Percentiles rank a stretch among this genome's conserved stretches.
Conservation (phyloP, 768 basidiomycete genomes). For the Tricholoma bakamatsutake region DNA sequence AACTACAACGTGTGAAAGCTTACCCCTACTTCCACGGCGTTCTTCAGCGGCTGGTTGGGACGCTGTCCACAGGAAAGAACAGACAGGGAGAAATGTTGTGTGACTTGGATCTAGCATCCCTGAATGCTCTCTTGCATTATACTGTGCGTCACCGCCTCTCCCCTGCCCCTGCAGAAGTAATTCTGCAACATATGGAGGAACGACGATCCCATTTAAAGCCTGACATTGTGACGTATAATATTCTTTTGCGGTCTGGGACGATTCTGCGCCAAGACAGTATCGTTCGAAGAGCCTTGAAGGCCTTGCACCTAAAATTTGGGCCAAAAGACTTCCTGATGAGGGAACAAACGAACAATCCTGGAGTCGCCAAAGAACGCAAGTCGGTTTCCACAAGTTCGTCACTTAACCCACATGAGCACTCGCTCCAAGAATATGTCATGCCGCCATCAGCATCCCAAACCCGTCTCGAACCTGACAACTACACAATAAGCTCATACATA, state of each 20-base stretch:
- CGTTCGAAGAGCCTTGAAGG: constrained; percentile 30
- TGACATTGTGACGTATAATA: constrained; percentile 48
- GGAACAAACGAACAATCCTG: not conserved
- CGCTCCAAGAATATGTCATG: constrained; percentile 2
- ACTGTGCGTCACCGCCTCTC: constrained; percentile 56
- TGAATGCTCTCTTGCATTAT: constrained; percentile 64
- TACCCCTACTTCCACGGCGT: constrained; percentile 45
- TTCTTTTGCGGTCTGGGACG: constrained; percentile 50
- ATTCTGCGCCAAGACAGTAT: constrained; percentile 42
- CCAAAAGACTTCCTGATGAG: not conserved
- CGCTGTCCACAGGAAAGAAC: constrained; percentile 20
- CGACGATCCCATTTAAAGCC: constrained; percentile 39
- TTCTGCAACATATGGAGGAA: constrained; percentile 51
- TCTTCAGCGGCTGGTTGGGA: constrained; percentile 33
- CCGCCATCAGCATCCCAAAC: constrained; percentile 1
- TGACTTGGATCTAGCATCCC: constrained; percentile 23
- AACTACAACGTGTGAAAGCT: constrained; percentile 29
- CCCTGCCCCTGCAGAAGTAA: constrained; percentile 34
- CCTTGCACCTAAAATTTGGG: constrained; percentile 15
- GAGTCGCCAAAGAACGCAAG: not conserved
- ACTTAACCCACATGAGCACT: not conserved
- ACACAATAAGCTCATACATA: constrained; percentile 49
- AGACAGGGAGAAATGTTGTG: constrained; percentile 9
- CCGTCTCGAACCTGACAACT: constrained; percentile 29
- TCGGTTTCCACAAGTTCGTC: not conserved